Percentiles rank a stretch among this genome's conserved stretches.
Conservation (phyloP, 2,329 filamentous ascomycete genomes). For the Curvularia spicifera region DNA sequence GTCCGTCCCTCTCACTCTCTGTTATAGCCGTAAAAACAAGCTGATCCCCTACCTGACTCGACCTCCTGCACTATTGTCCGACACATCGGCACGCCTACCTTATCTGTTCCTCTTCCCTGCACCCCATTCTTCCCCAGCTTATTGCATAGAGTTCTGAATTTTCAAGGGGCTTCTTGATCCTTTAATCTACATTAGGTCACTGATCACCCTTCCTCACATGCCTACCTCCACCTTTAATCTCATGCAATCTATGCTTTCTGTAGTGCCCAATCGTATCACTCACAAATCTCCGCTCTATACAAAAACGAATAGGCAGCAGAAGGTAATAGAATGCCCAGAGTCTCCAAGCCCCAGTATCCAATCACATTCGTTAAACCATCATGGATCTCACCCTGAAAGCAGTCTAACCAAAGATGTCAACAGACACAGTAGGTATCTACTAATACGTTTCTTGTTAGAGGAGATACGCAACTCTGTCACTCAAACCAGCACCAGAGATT, state of each 20-base stretch:
- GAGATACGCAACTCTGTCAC: too few relatives aligned
- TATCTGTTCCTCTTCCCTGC: neutral
- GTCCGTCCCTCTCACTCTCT: neutral
- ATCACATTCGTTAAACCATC: neutral
- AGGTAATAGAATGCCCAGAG: neutral
- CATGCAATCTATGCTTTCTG: neutral
- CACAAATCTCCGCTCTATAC: neutral
- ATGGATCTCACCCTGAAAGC: neutral
- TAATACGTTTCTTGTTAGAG: too few relatives aligned
- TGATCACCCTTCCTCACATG: neutral
- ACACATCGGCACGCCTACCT: neutral
- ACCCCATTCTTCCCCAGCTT: neutral
- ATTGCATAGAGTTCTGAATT: neutral
- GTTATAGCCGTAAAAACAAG: neutral
- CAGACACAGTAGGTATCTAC: too few relatives aligned
- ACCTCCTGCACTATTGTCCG: neutral
- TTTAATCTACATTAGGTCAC: neutral
- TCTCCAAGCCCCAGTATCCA: neutral
- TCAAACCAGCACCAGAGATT: too few relatives aligned
- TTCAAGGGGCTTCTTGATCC: neutral
- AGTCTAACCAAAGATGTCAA: neutral
- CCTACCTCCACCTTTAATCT: neutral
- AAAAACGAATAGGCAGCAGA: neutral
- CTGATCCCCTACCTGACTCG: neutral
- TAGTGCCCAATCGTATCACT: neutral